Base-by-base conservation (phyloP, 495 filamentous ascomycete species). In the Podospora anserina region DNA sequence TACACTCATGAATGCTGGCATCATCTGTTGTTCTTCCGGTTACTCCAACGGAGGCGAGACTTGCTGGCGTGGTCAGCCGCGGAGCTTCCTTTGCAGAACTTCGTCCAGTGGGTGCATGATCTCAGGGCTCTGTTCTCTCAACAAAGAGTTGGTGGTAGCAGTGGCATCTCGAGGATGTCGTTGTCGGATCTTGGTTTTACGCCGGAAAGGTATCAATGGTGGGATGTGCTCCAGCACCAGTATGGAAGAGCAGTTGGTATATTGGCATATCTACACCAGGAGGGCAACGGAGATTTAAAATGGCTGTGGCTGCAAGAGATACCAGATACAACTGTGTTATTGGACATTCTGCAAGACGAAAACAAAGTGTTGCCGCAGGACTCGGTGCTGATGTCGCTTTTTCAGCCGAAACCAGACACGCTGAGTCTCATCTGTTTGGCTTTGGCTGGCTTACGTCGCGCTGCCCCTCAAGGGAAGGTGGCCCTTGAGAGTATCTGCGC, bases 281-380 rank as follows among this genome's bases (percentile, higher is more conserved):
- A 15, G 16, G 30, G 39, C 13, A 11, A 39, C 5, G 65, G 61
- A 4, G 68, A 44, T 39, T 23, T 72, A 20, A 66, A 57, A 57
- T 72, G 71, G 71, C 66, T 72, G 2, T 72, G 63, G 56, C 64
- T 72, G 16, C 65, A 72, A 54, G 65, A 70, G n/a, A 23, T 68
- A 16, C 60, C 65, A 15, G 63, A 66, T 1, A 61, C 59, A 5
- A 13, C 20, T 6, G 58, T 54, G 0, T 30, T 72, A 20, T 66
- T 72, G 15, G 66, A 70, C 18, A 30, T 65, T 20, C 54, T 72
- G 2, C 39, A 68, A 39, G 1, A 23, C 6, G 44, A 28, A 32
- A 20, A 68, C 28, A 19, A n/a, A 23, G 26, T 27, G 1, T 62
- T 62, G 0, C 28, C 64, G 19, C 18, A 61, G 7, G 30, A 68